Percentiles rank a stretch among this genome's conserved stretches.
These are phyloP conservation scores for Pholiota conissans DNA, from an alignment of 768 basidiomycete species.

Conservation along the genomic window DNA sequence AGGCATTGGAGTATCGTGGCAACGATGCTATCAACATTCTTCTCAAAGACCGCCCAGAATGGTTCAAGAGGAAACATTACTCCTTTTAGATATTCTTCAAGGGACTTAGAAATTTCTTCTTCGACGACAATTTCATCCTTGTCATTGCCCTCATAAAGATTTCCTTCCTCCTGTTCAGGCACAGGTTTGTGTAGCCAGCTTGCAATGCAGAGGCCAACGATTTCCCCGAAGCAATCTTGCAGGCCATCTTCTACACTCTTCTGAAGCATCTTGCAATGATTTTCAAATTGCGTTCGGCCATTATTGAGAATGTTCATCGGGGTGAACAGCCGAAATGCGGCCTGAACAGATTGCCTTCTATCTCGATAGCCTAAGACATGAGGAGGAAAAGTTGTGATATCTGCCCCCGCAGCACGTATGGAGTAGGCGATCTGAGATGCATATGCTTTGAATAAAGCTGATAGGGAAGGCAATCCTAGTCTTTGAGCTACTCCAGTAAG, in stretches of 20 bases:
- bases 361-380: constrained; percentile 75
- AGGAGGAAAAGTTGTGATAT: constrained; percentile 66
- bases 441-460: constrained; percentile 75
- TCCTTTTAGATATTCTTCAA: constrained; percentile 14
- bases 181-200: constrained; percentile 36
- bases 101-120: constrained; percentile 8
- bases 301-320: constrained; percentile 61
- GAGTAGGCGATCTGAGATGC: constrained; percentile 75
- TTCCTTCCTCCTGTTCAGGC: no score
- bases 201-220: constrained; percentile 63
- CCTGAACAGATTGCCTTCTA: constrained; percentile 63
- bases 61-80: constrained; percentile 10
- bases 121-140: no score
- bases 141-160: no score
- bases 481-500: constrained; percentile 62
- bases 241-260: constrained; percentile 51
- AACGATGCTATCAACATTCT: constrained; percentile 57
- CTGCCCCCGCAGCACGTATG: constrained; percentile 47
- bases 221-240: constrained; percentile 64
- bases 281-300: constrained; percentile 45
- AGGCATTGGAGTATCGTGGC: constrained; percentile 60
- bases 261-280: constrained; percentile 63
- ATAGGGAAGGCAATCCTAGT: constrained; percentile 62
- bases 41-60: constrained; percentile 18
- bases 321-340: constrained; percentile 66